phyloP scores from a whole-genome alignment of 176 grass and related monocot species.

The Musa itinerans region DNA sequence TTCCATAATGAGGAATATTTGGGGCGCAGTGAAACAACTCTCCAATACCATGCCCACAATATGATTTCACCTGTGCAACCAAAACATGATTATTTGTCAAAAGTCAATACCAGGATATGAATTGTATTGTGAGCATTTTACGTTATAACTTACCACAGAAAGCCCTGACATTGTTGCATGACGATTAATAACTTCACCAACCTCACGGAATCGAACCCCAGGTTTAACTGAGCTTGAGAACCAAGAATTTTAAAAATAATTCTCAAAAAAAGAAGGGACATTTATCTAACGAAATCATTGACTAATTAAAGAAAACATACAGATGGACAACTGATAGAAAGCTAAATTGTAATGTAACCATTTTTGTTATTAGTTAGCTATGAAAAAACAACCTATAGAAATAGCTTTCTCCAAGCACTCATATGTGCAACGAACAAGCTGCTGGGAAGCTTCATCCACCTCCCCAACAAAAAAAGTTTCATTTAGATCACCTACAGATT shows the following conservation, averaged over 20 bases:
- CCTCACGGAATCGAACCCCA: slow-evolving; percentile 86
- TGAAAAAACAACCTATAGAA: slow-evolving; percentile 60
- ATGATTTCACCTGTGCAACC: slow-evolving; percentile 78
- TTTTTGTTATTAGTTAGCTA: neutral
- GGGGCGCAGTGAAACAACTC: slow-evolving; percentile 96
- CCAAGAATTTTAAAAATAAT: slow-evolving; percentile 14
- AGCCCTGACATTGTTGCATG: slow-evolving; percentile 89
- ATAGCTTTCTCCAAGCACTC: slow-evolving; percentile 99
- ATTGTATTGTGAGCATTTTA: neutral
- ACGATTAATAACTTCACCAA: slow-evolving; percentile 88
- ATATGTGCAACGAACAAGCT: slow-evolving; percentile 82
- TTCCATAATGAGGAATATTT: slow-evolving; percentile 97
- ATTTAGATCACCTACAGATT: slow-evolving; percentile 80
- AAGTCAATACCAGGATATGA: neutral
- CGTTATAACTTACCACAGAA: slow-evolving; percentile 53
- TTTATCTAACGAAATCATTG: neutral
- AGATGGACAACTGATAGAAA: neutral
- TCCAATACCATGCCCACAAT: slow-evolving; percentile 96
- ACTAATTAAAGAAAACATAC: neutral
- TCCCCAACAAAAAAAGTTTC: slow-evolving; percentile 99
- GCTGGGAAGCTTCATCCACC: slow-evolving; percentile 84
- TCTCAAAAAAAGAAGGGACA: neutral
- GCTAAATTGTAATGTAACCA: slow-evolving; percentile 3
- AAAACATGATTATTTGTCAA: neutral
- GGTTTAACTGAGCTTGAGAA: slow-evolving; percentile 70